Evolutionary conservation across 2,329 filamentous ascomycete species (phyloP), one percentile per base, ranked within the genome.

Genomic region (Gyromitra esculenta): DNA sequence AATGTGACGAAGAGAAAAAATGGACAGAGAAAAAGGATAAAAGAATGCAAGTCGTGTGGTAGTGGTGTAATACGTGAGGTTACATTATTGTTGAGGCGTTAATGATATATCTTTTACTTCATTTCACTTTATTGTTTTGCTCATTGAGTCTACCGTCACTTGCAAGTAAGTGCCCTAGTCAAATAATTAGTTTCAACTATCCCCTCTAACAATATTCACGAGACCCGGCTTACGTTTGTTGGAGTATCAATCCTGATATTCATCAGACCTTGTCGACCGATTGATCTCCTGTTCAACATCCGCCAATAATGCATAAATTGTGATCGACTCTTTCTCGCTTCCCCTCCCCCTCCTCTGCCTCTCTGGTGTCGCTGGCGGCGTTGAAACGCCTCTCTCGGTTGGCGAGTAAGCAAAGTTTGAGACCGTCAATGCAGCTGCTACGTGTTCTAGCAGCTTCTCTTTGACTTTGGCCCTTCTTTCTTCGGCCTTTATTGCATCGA

Each of bases 361-460:
- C 43, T 85, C 85, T 1, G 90, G 90, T 80, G 88, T 89, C 39
- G 88, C 85, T 2, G 89, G 88, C 5, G 89, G 89, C 13, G 83
- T 83, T 39, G 80, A 80, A 60, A 62, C 21, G 11, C 74, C 52
- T 11, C 65, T 62, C 59, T 62, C 63, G 18, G 60, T 74, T 15
- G 50, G 39, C 54, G 73, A 35, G 62, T 57, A 67, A 25, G 64
- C 59, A 79, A 21, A 82, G 80, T 54, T 80, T 74, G 67, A 82
- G 11, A 91, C 85, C 5, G 88, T 88, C 66, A 88, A 85, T 1
- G 91, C 91, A 15, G 91, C 92, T 60, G 92, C 92, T 67, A 94
- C 90, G 81, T 95, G 92, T 83, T 95, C 92, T 2, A 95, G 87
- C 11, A 95, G 85, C 85, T 94, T 95, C 82, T 94, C 91, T 48